Conservation (phyloP, 2,329 filamentous ascomycete genomes). For the Talaromyces atroroseus region DNA sequence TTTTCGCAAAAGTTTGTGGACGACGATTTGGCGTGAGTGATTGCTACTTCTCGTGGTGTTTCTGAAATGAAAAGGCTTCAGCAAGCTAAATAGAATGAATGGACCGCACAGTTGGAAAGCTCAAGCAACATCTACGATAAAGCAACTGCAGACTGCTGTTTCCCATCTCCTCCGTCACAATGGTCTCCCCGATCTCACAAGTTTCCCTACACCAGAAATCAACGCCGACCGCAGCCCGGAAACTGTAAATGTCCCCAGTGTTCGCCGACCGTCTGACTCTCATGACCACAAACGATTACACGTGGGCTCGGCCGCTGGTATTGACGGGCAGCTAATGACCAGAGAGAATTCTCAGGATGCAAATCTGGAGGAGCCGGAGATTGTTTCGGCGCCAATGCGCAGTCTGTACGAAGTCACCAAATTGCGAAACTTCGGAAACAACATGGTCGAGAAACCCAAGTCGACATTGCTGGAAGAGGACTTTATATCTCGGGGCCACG, state of each 20-base stretch:
- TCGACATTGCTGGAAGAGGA: conserved; percentile 41
- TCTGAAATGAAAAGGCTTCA: not conserved
- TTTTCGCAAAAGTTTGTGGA: conserved; percentile 53
- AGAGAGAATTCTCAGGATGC: conserved; percentile 43
- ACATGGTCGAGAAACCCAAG: conserved; percentile 32
- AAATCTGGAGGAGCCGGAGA: conserved; percentile 34
- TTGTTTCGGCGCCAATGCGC: conserved; percentile 49
- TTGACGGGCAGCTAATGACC: conserved; percentile 35
- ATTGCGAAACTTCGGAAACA: conserved; percentile 38
- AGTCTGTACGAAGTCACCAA: conserved; percentile 52
- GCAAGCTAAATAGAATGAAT: not conserved
- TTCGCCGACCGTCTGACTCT: conserved; percentile 17
- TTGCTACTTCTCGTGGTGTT: not conserved
- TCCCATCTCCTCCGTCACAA: conserved; percentile 41
- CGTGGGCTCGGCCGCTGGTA: conserved; percentile 24
- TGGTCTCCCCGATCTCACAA: conserved; percentile 38
- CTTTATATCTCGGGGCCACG: conserved; percentile 46
- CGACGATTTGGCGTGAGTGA: conserved; percentile 47
- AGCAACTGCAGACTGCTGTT: conserved; percentile 42
- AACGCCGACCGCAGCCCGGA: conserved; percentile 24
- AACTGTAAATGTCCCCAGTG: conserved; percentile 22
- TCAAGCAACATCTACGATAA: conserved; percentile 37
- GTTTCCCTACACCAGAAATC: conserved; percentile 28
- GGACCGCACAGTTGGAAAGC: conserved; percentile 40
- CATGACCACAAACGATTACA: conserved; percentile 15